Evolutionary conservation across 2,329 filamentous ascomycete genomes (phyloP), one percentile per base, ranked within the genome.

Genomic region (Aspergillus ustus): DNA sequence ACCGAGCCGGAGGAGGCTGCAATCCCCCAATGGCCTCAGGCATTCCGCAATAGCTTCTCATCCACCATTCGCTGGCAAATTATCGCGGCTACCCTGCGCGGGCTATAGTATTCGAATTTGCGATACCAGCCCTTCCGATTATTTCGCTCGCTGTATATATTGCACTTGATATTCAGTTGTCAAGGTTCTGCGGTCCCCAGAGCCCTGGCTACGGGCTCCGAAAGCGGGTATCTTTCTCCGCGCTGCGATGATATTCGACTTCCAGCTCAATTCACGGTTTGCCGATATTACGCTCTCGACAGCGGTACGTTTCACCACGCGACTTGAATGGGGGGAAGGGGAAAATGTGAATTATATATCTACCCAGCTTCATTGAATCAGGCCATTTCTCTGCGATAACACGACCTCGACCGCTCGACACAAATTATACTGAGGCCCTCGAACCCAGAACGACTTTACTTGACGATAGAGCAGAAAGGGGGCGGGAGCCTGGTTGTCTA

Each of bases 1-100:
- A 60, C 28, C 9, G 57, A 52, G 63, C 51, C 60, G 22, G 43
- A 57, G 54, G 51, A 57, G 60, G 53, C 60, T 57, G 34, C 22
- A 31, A 52, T 25, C 54, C 57, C 51, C 52, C 55, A 57, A 63
- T 65, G 63, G 60, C 63, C 52, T 31, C 46, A 40, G 43, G 48
- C 37, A 50, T 59, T 51, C 25, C 43, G 40, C 46, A 52, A 57
- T 63, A 65, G 60, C 49, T 54, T 52, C 57, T 46, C 31, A 54
- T 25, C 13, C 13, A 55, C 49, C 50, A 57, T 50, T 46, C 51
- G 56, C 55, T 52, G 53, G 59, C 52, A 59, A 31, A 56, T 63
- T 44, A 52, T 61, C 43, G 60, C 53, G 45, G 46, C 45, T 55
- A 25, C 13, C 25, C 46, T 43, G 50, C 37, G 54, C 54, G 40